Percentiles rank a stretch among this genome's conserved stretches.
Evolutionary conservation across 176 grass and related monocot genomes (phyloP).

Genomic region (Eragrostis nindensis): DNA sequence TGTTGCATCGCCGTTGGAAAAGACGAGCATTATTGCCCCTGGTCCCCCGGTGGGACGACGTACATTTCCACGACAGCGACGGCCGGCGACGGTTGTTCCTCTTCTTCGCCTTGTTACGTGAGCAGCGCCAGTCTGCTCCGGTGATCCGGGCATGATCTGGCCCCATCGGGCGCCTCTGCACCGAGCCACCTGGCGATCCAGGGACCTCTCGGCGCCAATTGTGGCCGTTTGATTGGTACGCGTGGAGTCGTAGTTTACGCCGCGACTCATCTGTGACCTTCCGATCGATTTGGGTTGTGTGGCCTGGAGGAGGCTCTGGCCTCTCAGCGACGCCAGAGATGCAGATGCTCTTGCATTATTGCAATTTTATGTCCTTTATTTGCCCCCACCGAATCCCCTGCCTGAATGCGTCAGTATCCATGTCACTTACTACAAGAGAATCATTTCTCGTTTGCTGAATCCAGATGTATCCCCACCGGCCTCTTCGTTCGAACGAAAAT

Average conservation of each 20-base stretch:
- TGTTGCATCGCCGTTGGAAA: constrained; percentile 1
- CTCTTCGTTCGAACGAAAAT: neutral
- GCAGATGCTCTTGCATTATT: neutral
- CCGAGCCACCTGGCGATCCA: neutral
- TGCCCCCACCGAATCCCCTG: constrained; percentile 14
- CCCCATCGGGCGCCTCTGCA: neutral
- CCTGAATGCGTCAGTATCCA: neutral
- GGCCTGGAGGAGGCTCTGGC: neutral
- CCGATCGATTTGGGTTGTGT: neutral
- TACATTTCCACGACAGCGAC: constrained; percentile 13
- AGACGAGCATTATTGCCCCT: constrained; percentile 27
- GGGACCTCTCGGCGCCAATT: neutral
- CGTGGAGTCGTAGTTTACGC: neutral
- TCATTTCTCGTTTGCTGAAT: neutral
- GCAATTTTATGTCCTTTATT: neutral
- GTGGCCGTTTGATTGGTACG: neutral
- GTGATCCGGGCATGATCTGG: neutral
- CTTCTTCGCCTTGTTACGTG: neutral
- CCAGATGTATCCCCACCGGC: fast-evolving
- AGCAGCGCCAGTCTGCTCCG: neutral
- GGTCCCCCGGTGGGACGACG: neutral
- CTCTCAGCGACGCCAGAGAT: neutral
- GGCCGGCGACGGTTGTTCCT: neutral
- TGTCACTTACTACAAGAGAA: neutral
- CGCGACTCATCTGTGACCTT: neutral